Percentiles rank a stretch among this genome's conserved stretches.
These are phyloP conservation scores for Candida incommunis DNA, from an alignment of 805 yeast species.

Conservation along the genomic window DNA sequence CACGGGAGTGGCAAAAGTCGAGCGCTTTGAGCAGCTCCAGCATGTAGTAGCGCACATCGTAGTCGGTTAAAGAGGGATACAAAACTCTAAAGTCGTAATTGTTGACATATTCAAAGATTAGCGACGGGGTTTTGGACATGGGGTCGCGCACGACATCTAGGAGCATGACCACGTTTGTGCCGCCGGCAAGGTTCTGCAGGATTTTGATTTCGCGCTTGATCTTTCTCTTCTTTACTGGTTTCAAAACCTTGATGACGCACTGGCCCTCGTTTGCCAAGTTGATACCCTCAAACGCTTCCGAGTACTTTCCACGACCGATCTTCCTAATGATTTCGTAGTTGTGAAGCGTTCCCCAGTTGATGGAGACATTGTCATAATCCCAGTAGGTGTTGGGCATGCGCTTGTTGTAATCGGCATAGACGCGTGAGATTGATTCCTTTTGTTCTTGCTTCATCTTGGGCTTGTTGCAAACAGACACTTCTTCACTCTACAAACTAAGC, in stretches of 20 bases:
- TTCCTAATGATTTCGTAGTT: constrained; percentile 74
- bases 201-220: constrained; percentile 84
- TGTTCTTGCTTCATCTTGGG: no score
- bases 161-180: constrained; percentile 64
- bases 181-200: constrained; percentile 68
- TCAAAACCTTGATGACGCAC: constrained; percentile 80
- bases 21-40: constrained; percentile 68
- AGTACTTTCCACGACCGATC: constrained; percentile 85
- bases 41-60: constrained; percentile 73
- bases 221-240: constrained; percentile 87
- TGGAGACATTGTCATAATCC: constrained; percentile 61
- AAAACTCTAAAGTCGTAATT: constrained; percentile 77
- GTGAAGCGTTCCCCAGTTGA: constrained; percentile 76
- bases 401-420: constrained; percentile 68
- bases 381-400: constrained; percentile 69
- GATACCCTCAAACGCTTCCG: constrained; percentile 84
- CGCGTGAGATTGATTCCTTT: constrained; percentile 48
- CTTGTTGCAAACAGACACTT: no score
- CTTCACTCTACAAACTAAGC: no score
- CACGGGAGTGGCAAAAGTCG: constrained; percentile 84
- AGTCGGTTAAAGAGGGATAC: constrained; percentile 64
- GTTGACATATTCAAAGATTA: constrained; percentile 72
- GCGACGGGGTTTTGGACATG: constrained; percentile 63
- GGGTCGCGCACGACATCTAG: constrained; percentile 83
- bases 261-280: constrained; percentile 41